Evolutionary conservation across 1,284 basidiomycete genomes (phyloP), one percentile per base, ranked within the genome.

Genomic region (Cutaneotrichosporon daszewskae): DNA sequence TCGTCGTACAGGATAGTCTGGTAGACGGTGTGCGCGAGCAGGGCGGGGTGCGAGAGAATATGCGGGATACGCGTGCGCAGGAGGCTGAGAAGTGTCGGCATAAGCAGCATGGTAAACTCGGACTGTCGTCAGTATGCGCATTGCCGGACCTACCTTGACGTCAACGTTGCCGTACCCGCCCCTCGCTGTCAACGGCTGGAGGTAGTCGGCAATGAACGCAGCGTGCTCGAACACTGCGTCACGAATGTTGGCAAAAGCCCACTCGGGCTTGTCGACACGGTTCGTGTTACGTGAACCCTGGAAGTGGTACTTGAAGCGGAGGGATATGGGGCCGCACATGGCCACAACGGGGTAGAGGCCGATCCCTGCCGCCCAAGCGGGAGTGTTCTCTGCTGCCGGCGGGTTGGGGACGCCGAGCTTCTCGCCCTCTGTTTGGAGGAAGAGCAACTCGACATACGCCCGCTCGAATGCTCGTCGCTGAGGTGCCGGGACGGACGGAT

Each of bases 251-350:
- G 87, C 84, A 58, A 98, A 86, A 58, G 87, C 96, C 89, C 94
- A 98, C 68, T 97, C 95, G 1, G 94, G 94, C 86, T 95, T 98
- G 73, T 97, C 94, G 6, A 94, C 71, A 36, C 89, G 78, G 68
- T 96, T 98, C 0, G 94, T 98, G 50, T 83, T 79, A 26, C 88
- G 76, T 12, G 79, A 76, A 0, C 86, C 82, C 52, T 96, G 90
- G 58, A 98, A 98, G 62, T 99, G 95, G 66, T 87, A 99, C 58
- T 85, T 87, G 76, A 97, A 98, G 18, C 94, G 80, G 35, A 90
- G 72, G 2, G 85, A 77, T 36, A 98, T 77, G 0, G 91, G 87
- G 44, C 84, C 80, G 3, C 90, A 77, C n/a, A 98, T 78, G 1
- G 86, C 83, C 59, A 88, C 82, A 9, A 96, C 64, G 2, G 91